Evolutionary conservation across 306 rosid species (phyloP).

Genomic region (Mimosa bimucronata): DNA sequence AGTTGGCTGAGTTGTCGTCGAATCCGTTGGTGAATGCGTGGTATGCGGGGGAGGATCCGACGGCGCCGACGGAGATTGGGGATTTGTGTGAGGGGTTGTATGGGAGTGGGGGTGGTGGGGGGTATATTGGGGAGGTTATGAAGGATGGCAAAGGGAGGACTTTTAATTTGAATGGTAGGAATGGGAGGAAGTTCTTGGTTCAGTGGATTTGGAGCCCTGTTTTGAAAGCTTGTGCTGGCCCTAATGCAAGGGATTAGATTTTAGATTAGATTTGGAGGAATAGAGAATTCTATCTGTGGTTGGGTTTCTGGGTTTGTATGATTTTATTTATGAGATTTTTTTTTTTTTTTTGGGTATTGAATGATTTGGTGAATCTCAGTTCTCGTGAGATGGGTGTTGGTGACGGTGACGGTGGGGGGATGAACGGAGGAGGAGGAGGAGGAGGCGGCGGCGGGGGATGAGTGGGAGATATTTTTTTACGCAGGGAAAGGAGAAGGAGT

Average conservation of each 20-base stretch:
- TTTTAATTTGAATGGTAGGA: slow-evolving; percentile 71
- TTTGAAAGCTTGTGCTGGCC: slow-evolving; percentile 88
- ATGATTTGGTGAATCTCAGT: neutral
- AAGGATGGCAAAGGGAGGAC: slow-evolving; percentile 65
- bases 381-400: neutral
- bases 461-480: neutral
- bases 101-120: slow-evolving; percentile 91
- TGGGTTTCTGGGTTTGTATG: neutral
- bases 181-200: slow-evolving; percentile 65
- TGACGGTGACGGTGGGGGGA: neutral
- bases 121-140: slow-evolving; percentile 86
- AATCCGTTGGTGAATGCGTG: slow-evolving; percentile 74
- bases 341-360: neutral
- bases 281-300: neutral
- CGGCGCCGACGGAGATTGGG: slow-evolving; percentile 94
- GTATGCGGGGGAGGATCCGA: slow-evolving; percentile 97
- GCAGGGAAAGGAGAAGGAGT: neutral
- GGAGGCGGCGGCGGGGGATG: too few relatives aligned
- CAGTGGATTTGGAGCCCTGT: slow-evolving; percentile 96
- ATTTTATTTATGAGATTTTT: neutral
- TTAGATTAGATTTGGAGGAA: too few relatives aligned
- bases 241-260: slow-evolving; percentile 71
- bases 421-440: neutral
- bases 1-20: slow-evolving; percentile 50
- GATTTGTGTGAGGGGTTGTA: slow-evolving; percentile 89